Percentiles rank a stretch among this genome's conserved stretches.
These are phyloP conservation scores for Heterobasidion annosum DNA, from an alignment of 1,284 basidiomycete genomes.

Conservation along the genomic window DNA sequence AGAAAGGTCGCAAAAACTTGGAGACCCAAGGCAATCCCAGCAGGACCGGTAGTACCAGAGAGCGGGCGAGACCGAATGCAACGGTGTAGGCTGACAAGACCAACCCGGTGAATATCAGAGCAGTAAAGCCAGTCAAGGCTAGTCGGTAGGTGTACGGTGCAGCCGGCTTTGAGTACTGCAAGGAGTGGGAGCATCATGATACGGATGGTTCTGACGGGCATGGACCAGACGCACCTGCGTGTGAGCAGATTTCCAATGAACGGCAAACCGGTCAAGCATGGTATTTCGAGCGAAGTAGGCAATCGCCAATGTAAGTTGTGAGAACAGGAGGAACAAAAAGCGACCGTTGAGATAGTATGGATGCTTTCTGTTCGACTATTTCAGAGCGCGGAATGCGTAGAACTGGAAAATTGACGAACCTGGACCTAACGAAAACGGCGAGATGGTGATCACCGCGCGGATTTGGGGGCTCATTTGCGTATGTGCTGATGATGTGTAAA, in stretches of 20 bases:
- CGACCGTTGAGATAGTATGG: constrained; percentile 62
- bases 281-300: constrained; percentile 43
- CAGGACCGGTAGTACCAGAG: constrained; percentile 38
- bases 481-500: constrained; percentile 30
- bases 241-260: constrained; percentile 29
- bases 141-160: neutral
- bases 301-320: constrained; percentile 37
- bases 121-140: constrained; percentile 17
- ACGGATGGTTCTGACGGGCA: neutral
- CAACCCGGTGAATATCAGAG: constrained; percentile 26
- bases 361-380: constrained; percentile 40
- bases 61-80: constrained; percentile 35
- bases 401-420: constrained; percentile 23
- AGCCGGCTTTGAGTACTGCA: neutral
- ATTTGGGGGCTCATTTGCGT: constrained; percentile 19
- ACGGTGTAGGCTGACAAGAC: constrained; percentile 32
- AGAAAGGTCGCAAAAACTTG: constrained; percentile 44
- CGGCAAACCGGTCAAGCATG: constrained; percentile 48
- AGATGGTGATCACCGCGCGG: constrained; percentile 22
- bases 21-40: constrained; percentile 44
- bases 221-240: constrained; percentile 9
- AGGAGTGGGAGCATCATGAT: neutral
- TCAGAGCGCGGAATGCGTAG: neutral
- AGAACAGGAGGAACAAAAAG: constrained; percentile 44
- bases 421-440: constrained; percentile 54